Percentiles rank a stretch among this genome's conserved stretches.
Conservation (phyloP, 2,329 filamentous ascomycete genomes). For the Albifimbria verrucaria region DNA sequence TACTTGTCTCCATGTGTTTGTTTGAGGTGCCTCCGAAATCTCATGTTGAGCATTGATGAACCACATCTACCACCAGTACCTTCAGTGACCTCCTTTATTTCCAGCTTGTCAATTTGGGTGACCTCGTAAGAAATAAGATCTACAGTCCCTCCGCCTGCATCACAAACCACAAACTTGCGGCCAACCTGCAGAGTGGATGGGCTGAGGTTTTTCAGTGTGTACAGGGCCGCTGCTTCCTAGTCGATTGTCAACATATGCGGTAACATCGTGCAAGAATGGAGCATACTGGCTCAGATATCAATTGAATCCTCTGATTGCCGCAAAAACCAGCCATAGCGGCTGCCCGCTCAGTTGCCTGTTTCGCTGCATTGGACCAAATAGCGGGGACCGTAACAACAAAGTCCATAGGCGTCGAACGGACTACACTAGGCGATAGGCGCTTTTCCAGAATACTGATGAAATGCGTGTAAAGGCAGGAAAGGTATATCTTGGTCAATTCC, state of each 20-base stretch:
- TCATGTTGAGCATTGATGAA: constrained; percentile 45
- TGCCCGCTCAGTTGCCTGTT: constrained; percentile 43
- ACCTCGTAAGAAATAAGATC: constrained; percentile 53
- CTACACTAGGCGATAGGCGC: constrained; percentile 37
- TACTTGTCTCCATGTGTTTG: constrained; percentile 39
- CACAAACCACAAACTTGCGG: constrained; percentile 50
- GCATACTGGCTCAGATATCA: constrained; percentile 46
- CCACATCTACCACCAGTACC: constrained; percentile 49
- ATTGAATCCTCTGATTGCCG: constrained; percentile 37
- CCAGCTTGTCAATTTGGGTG: constrained; percentile 34
- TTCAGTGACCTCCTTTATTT: constrained; percentile 45
- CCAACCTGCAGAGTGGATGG: constrained; percentile 38
- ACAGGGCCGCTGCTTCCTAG: constrained; percentile 48
- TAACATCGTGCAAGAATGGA: too few species aligned
- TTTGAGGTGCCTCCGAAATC: constrained; percentile 42
- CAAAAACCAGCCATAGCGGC: constrained; percentile 36
- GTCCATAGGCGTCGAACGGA: constrained; percentile 43
- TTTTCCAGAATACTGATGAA: constrained; percentile 41
- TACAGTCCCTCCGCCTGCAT: constrained; percentile 52
- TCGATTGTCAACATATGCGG: constrained; percentile 10
- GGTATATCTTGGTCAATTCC: constrained; percentile 37
- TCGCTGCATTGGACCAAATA: constrained; percentile 55
- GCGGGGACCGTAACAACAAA: constrained; percentile 57
- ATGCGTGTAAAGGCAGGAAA: constrained; percentile 45
- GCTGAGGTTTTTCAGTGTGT: constrained; percentile 41